Base-by-base conservation (phyloP, 148 eudicot genomes). In the Euryodendron excelsum region DNA sequence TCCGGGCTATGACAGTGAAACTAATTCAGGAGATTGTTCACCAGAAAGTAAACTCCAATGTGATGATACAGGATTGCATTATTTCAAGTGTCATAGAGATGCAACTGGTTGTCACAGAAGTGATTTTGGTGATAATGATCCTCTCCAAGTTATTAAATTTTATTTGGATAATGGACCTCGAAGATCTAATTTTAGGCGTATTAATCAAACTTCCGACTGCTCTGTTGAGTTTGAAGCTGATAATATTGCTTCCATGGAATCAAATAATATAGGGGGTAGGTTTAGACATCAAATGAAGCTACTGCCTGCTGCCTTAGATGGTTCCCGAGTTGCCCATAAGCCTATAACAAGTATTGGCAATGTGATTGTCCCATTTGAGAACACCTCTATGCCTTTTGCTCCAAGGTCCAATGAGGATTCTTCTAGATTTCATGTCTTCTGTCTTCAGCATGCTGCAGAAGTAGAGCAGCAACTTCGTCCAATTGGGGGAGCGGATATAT, bases 401-500 rank as follows among this genome's bases (percentile, higher is more conserved):
- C 83, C 84, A 59, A 80, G 87, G 73, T 80, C 86, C 62, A 89
- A 88, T 69, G 91, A 90, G 73, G 99, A 96, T 84, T 91, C 99
- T 73, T 96, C 94, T 15, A 87, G 93, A 81, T 85, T 89, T 88
- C 99, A 96, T 58, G 88, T 96, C 58, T 96, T 96, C 82, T 96
- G 99, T 83, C 98, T 96, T 73, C 91, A 96, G 82, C 98, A 93
- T 89, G 99, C 99, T 79, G 83, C 83, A 77, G 97, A 91, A 85
- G 90, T 96, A 77, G 94, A 87, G 61, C 84, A 90, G 78, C 85
- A 72, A 76, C 93, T 96, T 53, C 85, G 87, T 33, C 82, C 90
- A 7, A 79, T 93, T 62, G 99, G 99, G 56, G 98, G 99, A 45
- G 93, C 90, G 6, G 89, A 86, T 84, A 82, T 93, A 72, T 70